A percentile compares a stretch with the other conserved stretches of the same genome.
Conservation (phyloP, 2,329 filamentous ascomycete species). For the Colletotrichum spinosum region DNA sequence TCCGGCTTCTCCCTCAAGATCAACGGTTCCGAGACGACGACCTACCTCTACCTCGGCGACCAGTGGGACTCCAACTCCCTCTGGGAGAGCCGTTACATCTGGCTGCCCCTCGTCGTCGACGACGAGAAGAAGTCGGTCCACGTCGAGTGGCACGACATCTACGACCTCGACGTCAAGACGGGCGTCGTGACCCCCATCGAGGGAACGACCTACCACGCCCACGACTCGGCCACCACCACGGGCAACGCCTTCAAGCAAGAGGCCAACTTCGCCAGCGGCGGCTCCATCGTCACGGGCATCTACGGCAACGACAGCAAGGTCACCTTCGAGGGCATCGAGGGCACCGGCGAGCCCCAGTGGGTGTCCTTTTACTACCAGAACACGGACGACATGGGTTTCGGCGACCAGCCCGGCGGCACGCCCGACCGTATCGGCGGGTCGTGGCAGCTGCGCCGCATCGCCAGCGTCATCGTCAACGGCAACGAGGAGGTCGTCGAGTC, state of each 20-base stretch:
- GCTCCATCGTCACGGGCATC: constrained; percentile 62
- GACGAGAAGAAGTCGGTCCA: constrained; percentile 60
- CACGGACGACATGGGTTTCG: constrained; percentile 71
- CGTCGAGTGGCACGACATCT: constrained; percentile 65
- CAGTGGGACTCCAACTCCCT: constrained; percentile 64
- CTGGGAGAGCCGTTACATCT: constrained; percentile 67
- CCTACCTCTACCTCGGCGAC: constrained; percentile 61
- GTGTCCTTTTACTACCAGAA: constrained; percentile 69
- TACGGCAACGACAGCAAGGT: constrained; percentile 64
- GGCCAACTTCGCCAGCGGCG: constrained; percentile 60
- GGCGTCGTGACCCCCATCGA: constrained; percentile 59
- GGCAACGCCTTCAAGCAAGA: constrained; percentile 63
- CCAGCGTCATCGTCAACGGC: constrained; percentile 69
- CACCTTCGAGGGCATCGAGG: constrained; percentile 55
- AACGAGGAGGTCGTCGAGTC: constrained; percentile 56
- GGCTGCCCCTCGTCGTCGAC: constrained; percentile 64
- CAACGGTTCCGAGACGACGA: constrained; percentile 60
- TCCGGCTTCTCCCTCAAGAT: constrained; percentile 62
- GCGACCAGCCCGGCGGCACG: constrained; percentile 63
- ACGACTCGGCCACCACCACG: constrained; percentile 52
- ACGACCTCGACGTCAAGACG: constrained; percentile 63
- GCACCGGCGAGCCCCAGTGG: constrained; percentile 63
- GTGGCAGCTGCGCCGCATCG: constrained; percentile 70
- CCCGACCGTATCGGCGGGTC: constrained; percentile 70
- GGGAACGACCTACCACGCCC: constrained; percentile 59